Conservation (phyloP, 139 green algal genomes). For the Chlorella sp. region DNA sequence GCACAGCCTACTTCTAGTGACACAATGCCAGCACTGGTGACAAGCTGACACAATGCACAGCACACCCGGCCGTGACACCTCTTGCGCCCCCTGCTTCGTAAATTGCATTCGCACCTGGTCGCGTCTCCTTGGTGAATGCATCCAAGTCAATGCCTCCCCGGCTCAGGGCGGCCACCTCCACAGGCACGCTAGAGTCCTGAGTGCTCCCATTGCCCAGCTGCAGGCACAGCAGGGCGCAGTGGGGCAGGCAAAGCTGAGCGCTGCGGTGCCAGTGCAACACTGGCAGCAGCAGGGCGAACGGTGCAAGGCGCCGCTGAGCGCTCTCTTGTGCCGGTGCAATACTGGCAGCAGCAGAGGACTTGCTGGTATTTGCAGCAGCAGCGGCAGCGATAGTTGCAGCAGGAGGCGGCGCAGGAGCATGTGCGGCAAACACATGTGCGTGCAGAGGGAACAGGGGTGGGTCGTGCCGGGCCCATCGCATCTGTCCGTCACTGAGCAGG, state of each 20-base stretch:
- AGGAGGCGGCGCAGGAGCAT: too few relatives aligned
- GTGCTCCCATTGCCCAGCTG: slow-evolving; percentile 86
- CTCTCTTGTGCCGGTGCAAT: too few relatives aligned
- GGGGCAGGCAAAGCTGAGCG: not conserved
- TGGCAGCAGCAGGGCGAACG: not conserved
- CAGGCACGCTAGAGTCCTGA: slow-evolving; percentile 65
- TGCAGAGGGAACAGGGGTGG: not conserved
- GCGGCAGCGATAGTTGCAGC: not conserved
- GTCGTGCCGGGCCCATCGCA: too few relatives aligned
- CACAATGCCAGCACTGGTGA: too few relatives aligned
- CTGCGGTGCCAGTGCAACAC: not conserved
- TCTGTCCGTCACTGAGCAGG: too few relatives aligned
- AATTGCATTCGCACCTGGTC: not conserved
- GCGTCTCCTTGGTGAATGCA: slow-evolving; percentile 28
- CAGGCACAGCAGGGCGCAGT: not conserved
- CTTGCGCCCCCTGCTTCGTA: too few relatives aligned
- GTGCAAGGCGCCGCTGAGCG: not conserved
- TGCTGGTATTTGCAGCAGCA: too few relatives aligned
- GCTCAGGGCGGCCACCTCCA: slow-evolving; percentile 60
- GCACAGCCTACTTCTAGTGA: too few relatives aligned
- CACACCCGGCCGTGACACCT: not conserved
- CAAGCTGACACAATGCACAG: too few relatives aligned
- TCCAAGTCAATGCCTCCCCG: slow-evolving; percentile 40
- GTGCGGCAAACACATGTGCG: not conserved
- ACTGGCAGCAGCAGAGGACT: too few relatives aligned